Evolutionary conservation across 208 protist species (phyloP).

Genomic region (Acanthamoeba royreba): DNA sequence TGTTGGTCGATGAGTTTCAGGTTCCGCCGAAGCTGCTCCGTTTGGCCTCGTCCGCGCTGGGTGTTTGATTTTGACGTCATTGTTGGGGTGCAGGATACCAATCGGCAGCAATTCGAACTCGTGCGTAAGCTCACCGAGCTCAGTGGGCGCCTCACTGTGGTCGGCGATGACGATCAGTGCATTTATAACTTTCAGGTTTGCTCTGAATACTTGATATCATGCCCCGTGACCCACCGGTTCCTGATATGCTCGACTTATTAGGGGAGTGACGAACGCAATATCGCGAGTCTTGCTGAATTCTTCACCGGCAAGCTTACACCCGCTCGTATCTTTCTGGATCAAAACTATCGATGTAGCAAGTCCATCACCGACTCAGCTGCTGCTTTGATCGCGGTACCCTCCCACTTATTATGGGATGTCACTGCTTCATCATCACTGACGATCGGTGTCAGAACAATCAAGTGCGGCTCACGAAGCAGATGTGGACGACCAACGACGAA

Average conservation of each 20-base stretch:
- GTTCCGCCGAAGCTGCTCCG: background rate
- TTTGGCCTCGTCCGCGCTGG: background rate
- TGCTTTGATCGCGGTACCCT: background rate
- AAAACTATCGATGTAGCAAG: background rate
- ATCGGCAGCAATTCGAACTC: background rate
- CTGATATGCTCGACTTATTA: no score
- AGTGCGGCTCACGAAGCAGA: background rate
- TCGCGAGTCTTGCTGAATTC: background rate
- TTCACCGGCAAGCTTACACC: background rate
- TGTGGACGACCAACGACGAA: background rate
- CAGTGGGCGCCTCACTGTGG: background rate
- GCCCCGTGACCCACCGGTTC: no score
- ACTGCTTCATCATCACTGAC: background rate
- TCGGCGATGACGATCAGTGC: constrained; percentile 20
- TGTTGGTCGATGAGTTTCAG: constrained; percentile 29
- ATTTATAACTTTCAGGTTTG: background rate
- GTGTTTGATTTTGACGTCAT: background rate
- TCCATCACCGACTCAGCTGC: background rate
- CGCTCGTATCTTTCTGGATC: background rate
- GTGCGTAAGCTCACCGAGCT: background rate
- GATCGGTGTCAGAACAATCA: background rate
- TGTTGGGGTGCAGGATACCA: background rate
- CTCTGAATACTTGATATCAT: background rate
- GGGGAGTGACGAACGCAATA: background rate
- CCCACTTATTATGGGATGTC: background rate